Conservation (phyloP, 208 protist genomes). For the Trypanosoma platydactyli region DNA sequence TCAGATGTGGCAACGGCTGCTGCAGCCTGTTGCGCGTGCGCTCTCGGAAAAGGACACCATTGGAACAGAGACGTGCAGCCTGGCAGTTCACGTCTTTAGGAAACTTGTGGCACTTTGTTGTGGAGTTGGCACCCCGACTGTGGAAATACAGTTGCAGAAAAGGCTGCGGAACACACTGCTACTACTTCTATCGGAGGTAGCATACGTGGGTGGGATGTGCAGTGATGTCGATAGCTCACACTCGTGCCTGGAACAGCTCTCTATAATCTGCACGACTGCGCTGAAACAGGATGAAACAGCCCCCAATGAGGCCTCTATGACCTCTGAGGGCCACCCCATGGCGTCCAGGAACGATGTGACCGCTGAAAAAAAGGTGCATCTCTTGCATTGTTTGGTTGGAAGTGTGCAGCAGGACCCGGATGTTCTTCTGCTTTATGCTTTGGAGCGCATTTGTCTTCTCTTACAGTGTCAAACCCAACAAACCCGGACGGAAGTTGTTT, state of each 20-base stretch:
- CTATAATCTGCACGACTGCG: constrained; percentile 58
- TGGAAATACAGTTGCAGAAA: constrained; percentile 32
- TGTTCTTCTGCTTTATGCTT: constrained; percentile 39
- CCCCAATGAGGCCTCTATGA: neutral
- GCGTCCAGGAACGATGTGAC: neutral
- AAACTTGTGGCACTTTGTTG: constrained; percentile 61
- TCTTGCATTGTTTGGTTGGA: constrained; percentile 40
- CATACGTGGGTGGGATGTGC: constrained; percentile 82
- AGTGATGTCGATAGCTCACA: constrained; percentile 69
- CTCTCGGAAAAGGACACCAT: constrained; percentile 52
- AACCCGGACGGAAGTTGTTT: constrained; percentile 67
- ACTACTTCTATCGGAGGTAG: constrained; percentile 64
- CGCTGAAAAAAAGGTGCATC: constrained; percentile 1
- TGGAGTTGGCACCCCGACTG: constrained; percentile 26
- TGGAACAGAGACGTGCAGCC: constrained; percentile 58
- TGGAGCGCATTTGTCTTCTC: constrained; percentile 62
- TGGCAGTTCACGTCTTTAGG: constrained; percentile 74
- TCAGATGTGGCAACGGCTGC: constrained; percentile 57
- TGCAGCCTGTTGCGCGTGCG: constrained; percentile 62
- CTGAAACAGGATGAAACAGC: constrained; percentile 28
- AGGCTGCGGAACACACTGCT: constrained; percentile 40
- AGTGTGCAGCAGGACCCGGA: constrained; percentile 23
- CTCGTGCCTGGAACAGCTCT: constrained; percentile 73
- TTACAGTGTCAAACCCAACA: constrained; percentile 64
- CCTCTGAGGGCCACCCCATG: neutral